Percentiles rank a stretch among this genome's conserved stretches.
These are phyloP conservation scores for Hyphochytrium catenoides DNA, from an alignment of 352 stramenopile genomes.

Conservation along the genomic window DNA sequence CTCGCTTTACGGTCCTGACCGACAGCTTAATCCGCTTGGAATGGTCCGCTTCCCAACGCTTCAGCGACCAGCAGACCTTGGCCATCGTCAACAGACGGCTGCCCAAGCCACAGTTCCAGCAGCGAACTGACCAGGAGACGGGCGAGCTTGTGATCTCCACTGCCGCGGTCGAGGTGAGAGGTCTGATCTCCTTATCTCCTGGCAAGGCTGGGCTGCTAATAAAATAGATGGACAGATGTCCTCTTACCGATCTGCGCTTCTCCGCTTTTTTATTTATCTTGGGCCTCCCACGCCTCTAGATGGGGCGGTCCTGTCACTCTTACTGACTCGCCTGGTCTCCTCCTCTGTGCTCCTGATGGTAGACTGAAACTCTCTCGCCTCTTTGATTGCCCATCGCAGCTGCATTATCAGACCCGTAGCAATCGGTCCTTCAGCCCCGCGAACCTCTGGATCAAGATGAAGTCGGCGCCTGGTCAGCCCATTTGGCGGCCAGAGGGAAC, in stretches of 20 bases:
- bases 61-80: conserved; percentile 12
- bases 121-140: conserved; percentile 5
- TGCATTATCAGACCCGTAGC: conserved; percentile 9
- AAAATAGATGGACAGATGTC: no score
- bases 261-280: no score
- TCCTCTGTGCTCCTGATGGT: no score
- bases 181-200: neutral
- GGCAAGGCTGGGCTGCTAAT: no score
- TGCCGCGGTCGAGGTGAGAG: neutral
- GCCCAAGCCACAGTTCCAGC: conserved; percentile 8
- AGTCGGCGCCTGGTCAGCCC: no score
- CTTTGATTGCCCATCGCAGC: conserved; percentile 3
- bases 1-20: conserved; percentile 17
- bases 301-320: no score
- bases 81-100: conserved; percentile 9
- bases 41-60: conserved; percentile 4
- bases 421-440: conserved; percentile 10
- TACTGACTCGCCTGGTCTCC: no score
- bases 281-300: no score
- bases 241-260: no score
- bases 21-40: conserved; percentile 15
- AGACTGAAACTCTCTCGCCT: no score
- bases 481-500: no score
- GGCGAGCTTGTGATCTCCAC: conserved; percentile 8
- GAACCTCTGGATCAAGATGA: conserved; percentile 12